Evolutionary conservation across 768 basidiomycete genomes (phyloP), one percentile per base, ranked within the genome.

Genomic region (Phaeotremella skinneri): DNA sequence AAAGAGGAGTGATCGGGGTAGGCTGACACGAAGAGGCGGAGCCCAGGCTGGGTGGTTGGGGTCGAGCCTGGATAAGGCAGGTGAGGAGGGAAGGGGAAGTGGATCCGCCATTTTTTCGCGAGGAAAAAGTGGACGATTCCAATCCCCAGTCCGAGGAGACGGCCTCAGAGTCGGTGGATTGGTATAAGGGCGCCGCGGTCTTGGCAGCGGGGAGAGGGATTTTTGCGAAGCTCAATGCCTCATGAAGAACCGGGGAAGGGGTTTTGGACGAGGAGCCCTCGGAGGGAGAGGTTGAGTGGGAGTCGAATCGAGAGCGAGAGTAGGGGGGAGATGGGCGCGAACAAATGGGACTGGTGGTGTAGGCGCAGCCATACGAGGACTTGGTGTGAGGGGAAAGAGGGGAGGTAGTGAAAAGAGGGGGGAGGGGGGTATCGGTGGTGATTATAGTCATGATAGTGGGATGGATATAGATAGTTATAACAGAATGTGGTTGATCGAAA

Each of bases 381-480:
- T 30, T 27, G n/a, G n/a, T n/a, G n/a, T n/a, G n/a, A n/a, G n/a
- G n/a, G n/a, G n/a, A n/a, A 17, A 57, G 56, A 2, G 56, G 56
- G 21, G 48, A 37, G 32, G 56, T 57, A 7, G 56, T 57, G 56
- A 57, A 57, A n/a, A 57, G 27, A 17, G 56, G 56, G 16, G 56
- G 56, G 16, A 57, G 31, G n/a, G 56, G 16, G 17, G 42, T 39
- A 4, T 50, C 30, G 49, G 49, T 25, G 25, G 49, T 9, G 16
- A 31, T 16, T 14, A 50, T 6, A 50, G 25, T 50, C 25, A 50
- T 50, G 37, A 41, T 41, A n/a, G n/a, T 41, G 37, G 37, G 49
- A 50, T 30, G 20, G 26, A n/a, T n/a, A 31, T 31, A n/a, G 7
- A 9, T 5, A 27, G 49, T 16, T 3, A 20, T n/a, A 32, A 27